phyloP scores from a whole-genome alignment of 805 yeast species.

The Candida chauliodis region DNA sequence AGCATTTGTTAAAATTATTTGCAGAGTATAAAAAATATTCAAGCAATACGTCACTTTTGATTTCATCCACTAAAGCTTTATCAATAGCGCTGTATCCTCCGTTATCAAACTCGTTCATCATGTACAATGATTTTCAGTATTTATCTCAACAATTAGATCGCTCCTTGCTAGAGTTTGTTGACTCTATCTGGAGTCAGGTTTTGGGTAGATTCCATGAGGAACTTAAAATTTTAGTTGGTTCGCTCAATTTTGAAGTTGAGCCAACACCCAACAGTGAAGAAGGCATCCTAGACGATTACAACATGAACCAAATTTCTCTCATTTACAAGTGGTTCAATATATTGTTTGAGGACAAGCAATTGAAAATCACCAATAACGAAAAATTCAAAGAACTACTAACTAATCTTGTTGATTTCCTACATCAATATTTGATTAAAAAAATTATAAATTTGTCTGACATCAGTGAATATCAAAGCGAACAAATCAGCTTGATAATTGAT shows the following conservation, averaged over 20 bases:
- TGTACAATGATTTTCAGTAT: conserved; percentile 32
- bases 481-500: conserved; percentile 25
- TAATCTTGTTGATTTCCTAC: conserved; percentile 25
- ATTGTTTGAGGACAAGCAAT: conserved; percentile 17
- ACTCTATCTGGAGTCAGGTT: conserved; percentile 19
- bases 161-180: conserved; percentile 16
- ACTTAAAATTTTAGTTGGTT: conserved; percentile 13
- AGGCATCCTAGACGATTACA: conserved; percentile 17
- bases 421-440: conserved; percentile 24
- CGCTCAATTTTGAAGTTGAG: conserved; percentile 14
- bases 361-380: conserved; percentile 22
- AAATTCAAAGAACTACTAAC: conserved; percentile 25
- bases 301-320: conserved; percentile 16
- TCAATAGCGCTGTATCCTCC: conserved; percentile 32
- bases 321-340: conserved; percentile 22
- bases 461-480: conserved; percentile 32
- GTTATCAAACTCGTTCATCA: conserved; percentile 27
- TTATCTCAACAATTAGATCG: conserved; percentile 15
- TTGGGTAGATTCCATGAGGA: conserved; percentile 17
- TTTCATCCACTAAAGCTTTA: conserved; percentile 29
- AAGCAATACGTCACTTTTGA: conserved; percentile 15
- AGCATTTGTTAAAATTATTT: conserved; percentile 18
- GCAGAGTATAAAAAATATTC: conserved; percentile 21
- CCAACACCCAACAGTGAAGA: conserved; percentile 9
- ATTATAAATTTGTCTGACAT: conserved; percentile 28